These are phyloP conservation scores for Jamesozyma jinghongensis DNA, from an alignment of 805 yeast genomes.

Conservation along the genomic window DNA sequence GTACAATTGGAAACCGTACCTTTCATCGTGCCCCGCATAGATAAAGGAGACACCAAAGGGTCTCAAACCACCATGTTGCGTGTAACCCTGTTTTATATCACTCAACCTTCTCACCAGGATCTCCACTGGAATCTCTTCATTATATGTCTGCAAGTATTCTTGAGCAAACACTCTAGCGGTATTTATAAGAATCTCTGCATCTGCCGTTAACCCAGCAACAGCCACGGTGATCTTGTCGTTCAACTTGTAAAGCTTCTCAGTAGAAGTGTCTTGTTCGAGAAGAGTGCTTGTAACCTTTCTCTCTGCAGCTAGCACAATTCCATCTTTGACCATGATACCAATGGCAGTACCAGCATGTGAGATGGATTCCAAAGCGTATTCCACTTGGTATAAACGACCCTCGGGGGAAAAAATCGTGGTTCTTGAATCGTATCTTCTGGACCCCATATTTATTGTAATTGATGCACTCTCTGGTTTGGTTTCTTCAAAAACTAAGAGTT, in stretches of 20 bases:
- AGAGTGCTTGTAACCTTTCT: constrained; percentile 88
- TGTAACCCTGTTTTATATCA: constrained; percentile 93
- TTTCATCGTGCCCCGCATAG: constrained; percentile 90
- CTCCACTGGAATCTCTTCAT: constrained; percentile 92
- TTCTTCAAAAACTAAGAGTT: too few species aligned
- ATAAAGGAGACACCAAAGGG: constrained; percentile 97
- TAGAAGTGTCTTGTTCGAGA: constrained; percentile 85
- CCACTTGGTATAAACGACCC: constrained; percentile 94
- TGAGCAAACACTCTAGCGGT: constrained; percentile 83
- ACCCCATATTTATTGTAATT: constrained; percentile 38
- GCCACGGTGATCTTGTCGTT: constrained; percentile 83
- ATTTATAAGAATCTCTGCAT: constrained; percentile 84
- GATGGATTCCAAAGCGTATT: constrained; percentile 93
- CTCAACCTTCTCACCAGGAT: constrained; percentile 79
- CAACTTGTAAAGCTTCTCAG: constrained; percentile 83
- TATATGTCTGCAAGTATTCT: constrained; percentile 72
- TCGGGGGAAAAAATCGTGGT: constrained; percentile 98
- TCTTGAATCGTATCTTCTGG: constrained; percentile 98
- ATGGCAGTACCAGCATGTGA: constrained; percentile 98
- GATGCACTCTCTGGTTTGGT: not conserved
- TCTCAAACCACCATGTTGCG: constrained; percentile 97
- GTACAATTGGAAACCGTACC: constrained; percentile 82
- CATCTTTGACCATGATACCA: constrained; percentile 78
- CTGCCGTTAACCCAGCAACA: constrained; percentile 97
- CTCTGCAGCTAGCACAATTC: constrained; percentile 95